These are phyloP conservation scores for Xerocomus alliaceus DNA, from an alignment of 1,284 basidiomycete species.

Conservation along the genomic window DNA sequence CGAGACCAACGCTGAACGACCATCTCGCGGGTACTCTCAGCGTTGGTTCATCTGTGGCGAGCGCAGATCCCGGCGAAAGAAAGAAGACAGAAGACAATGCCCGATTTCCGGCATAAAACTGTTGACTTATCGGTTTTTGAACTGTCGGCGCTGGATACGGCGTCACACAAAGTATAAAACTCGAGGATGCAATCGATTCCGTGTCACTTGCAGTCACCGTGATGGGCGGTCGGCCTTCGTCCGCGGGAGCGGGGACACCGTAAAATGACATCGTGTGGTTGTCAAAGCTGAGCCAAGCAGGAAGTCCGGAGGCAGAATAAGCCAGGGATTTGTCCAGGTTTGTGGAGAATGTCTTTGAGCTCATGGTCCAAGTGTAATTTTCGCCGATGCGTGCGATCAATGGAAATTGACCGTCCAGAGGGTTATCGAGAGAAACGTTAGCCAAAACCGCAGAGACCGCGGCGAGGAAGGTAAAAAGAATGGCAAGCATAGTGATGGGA, in stretches of 20 bases:
- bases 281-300: constrained; percentile 74
- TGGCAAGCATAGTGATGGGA: constrained; percentile 66
- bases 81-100: constrained; percentile 74
- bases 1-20: constrained; percentile 92
- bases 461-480: constrained; percentile 60
- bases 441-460: constrained; percentile 46
- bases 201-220: constrained; percentile 62
- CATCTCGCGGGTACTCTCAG: constrained; percentile 82
- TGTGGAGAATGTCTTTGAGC: constrained; percentile 65
- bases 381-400: constrained; percentile 63
- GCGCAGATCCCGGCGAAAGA: constrained; percentile 60
- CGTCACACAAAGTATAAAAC: constrained; percentile 69
- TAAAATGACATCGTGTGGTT: constrained; percentile 54
- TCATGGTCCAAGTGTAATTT: constrained; percentile 70
- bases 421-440: constrained; percentile 55
- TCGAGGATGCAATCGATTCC: constrained; percentile 55
- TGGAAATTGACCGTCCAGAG: constrained; percentile 67
- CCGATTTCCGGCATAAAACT: constrained; percentile 65
- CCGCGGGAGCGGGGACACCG: constrained; percentile 62
- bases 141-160: constrained; percentile 60
- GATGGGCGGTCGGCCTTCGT: constrained; percentile 64
- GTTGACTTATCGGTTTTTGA: constrained; percentile 60
- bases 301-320: constrained; percentile 59
- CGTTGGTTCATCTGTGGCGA: constrained; percentile 60
- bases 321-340: constrained; percentile 47